phyloP scores from a whole-genome alignment of 2,329 filamentous ascomycete genomes.

The Tolypocladium cylindrosporum region DNA sequence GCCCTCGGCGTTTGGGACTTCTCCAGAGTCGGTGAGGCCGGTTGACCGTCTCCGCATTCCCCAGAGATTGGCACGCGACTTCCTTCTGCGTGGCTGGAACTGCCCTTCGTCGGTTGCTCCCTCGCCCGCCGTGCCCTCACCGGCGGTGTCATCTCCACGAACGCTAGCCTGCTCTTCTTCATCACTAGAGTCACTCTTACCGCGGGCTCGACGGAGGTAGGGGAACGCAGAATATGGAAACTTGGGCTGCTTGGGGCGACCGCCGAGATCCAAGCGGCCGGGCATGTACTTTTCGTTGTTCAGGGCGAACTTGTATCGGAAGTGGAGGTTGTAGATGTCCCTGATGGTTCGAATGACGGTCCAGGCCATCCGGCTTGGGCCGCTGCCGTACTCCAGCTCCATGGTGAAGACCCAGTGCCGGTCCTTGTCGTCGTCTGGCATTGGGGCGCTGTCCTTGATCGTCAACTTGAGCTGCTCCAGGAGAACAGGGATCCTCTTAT shows the following conservation, averaged over 20 bases:
- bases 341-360: constrained; percentile 75
- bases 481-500: constrained; percentile 87
- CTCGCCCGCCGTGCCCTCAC: constrained; percentile 42
- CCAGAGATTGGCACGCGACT: constrained; percentile 43
- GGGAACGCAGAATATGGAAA: constrained; percentile 88
- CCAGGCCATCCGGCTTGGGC: constrained; percentile 94
- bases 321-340: constrained; percentile 87
- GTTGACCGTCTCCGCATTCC: constrained; percentile 45
- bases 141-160: constrained; percentile 34
- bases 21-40: constrained; percentile 34
- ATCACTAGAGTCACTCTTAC: constrained; percentile 69
- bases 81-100: constrained; percentile 28
- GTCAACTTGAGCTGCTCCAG: constrained; percentile 88
- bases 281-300: constrained; percentile 76
- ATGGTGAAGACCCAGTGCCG: constrained; percentile 83
- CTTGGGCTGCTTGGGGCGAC: constrained; percentile 70
- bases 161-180: constrained; percentile 49
- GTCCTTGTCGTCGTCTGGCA: constrained; percentile 51
- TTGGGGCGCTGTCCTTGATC: constrained; percentile 68
- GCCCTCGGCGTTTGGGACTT: constrained; percentile 30
- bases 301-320: constrained; percentile 83
- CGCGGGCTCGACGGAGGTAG: constrained; percentile 72
- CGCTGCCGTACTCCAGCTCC: constrained; percentile 91
- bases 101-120: constrained; percentile 40
- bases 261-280: constrained; percentile 53